A percentile compares a stretch with the other conserved stretches of the same genome.
These are phyloP conservation scores for Thecaphora frezii DNA, from an alignment of 1,284 basidiomycete genomes.

Conservation along the genomic window DNA sequence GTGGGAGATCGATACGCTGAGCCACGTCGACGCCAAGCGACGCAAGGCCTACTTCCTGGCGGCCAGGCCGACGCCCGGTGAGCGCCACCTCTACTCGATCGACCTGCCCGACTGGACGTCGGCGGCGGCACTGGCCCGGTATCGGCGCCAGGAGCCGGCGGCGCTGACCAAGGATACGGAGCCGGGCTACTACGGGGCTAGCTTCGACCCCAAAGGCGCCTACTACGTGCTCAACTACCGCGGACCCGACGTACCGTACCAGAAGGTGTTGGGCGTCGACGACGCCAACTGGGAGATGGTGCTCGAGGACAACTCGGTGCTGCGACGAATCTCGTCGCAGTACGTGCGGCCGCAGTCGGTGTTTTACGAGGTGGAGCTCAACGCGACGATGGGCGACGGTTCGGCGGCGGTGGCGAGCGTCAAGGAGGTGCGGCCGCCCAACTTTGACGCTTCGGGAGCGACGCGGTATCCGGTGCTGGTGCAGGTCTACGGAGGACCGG, in stretches of 20 bases:
- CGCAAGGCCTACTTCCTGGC: slow-evolving; percentile 82
- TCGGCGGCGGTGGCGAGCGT: slow-evolving; percentile 72
- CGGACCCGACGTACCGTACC: slow-evolving; percentile 84
- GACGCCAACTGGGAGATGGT: slow-evolving; percentile 64
- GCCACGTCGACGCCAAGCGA: slow-evolving; percentile 71
- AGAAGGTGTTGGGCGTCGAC: slow-evolving; percentile 73
- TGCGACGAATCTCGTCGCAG: slow-evolving; percentile 71
- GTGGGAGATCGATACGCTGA: slow-evolving; percentile 83
- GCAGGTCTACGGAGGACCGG: slow-evolving; percentile 78
- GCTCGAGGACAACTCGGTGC: slow-evolving; percentile 71
- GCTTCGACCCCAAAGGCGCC: slow-evolving; percentile 53
- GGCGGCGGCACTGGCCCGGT: slow-evolving; percentile 63
- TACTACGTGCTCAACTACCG: slow-evolving; percentile 80
- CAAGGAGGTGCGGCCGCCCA: slow-evolving; percentile 83
- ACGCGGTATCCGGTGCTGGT: slow-evolving; percentile 81
- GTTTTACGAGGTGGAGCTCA: slow-evolving; percentile 52
- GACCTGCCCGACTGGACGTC: slow-evolving; percentile 32
- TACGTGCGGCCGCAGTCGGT: slow-evolving; percentile 74
- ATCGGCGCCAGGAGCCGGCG: slow-evolving; percentile 65
- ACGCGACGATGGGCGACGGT: slow-evolving; percentile 15
- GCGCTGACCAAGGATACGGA: slow-evolving; percentile 70
- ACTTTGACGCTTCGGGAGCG: slow-evolving; percentile 86
- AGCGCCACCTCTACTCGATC: slow-evolving; percentile 74
- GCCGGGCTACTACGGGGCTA: slow-evolving; percentile 67
- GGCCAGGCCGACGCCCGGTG: slow-evolving; percentile 76